Percentiles rank a stretch among this genome's conserved stretches.
These are phyloP conservation scores for Fusarium nurragi DNA, from an alignment of 2,329 filamentous ascomycete genomes.

Conservation along the genomic window DNA sequence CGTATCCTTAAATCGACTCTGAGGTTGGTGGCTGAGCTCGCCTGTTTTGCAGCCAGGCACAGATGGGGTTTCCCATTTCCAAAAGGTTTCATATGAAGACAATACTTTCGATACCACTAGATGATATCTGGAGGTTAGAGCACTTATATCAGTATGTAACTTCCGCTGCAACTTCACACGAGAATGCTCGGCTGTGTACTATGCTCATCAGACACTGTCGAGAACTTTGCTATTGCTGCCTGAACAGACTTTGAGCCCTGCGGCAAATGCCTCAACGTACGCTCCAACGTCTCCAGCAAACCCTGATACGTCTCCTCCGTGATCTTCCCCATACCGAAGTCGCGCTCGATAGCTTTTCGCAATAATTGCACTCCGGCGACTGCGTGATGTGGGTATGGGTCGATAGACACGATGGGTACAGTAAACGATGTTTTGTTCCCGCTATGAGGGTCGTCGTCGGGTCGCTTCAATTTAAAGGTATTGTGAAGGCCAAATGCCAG, in stretches of 20 bases:
- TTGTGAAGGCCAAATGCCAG: constrained; percentile 47
- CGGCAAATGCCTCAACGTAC: constrained; percentile 42
- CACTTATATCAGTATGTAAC: no score
- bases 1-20: background rate
- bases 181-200: background rate
- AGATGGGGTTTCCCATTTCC: background rate
- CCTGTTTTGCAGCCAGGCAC: background rate
- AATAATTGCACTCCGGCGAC: constrained; percentile 46
- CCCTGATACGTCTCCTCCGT: constrained; percentile 41
- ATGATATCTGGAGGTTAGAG: accelerated
- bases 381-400: constrained; percentile 48
- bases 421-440: constrained; percentile 19
- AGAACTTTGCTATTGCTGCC: constrained; percentile 42
- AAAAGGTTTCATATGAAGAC: background rate
- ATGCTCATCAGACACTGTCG: background rate
- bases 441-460: background rate
- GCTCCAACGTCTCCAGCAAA: constrained; percentile 42
- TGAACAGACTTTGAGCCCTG: constrained; percentile 48
- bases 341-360: constrained; percentile 45
- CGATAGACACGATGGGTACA: constrained; percentile 46
- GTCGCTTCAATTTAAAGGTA: constrained; percentile 33
- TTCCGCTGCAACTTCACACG: background rate
- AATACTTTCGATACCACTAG: background rate
- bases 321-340: constrained; percentile 42
- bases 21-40: constrained; percentile 2